Evolutionary conservation across 805 yeast genomes (phyloP).

Genomic region (Saturnispora quitensis): DNA sequence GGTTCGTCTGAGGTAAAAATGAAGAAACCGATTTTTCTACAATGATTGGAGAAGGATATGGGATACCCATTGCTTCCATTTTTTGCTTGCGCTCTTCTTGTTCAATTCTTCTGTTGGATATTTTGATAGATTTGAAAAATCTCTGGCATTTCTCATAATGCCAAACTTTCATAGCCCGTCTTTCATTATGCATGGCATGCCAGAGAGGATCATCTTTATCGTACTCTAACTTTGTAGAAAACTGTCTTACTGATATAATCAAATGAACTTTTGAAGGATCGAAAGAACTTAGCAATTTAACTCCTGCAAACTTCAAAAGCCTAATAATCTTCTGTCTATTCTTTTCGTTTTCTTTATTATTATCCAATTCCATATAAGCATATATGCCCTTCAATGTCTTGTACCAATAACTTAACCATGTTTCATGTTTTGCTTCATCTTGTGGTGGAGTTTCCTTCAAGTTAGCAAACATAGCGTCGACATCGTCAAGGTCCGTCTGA

Average conservation of each 20-base stretch:
- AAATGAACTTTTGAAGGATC: conserved; percentile 37
- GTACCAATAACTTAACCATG: conserved; percentile 48
- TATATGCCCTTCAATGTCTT: conserved; percentile 37
- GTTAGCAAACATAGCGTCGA: conserved; percentile 23
- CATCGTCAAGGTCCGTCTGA: conserved; percentile 4
- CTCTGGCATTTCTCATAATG: conserved; percentile 49
- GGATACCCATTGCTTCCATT: conserved; percentile 7
- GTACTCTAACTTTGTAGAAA: conserved; percentile 29
- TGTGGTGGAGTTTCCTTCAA: conserved; percentile 31
- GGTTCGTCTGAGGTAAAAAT: background rate
- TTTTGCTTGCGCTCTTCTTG: conserved; percentile 19
- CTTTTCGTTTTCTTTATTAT: conserved; percentile 26
- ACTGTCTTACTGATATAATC: conserved; percentile 39
- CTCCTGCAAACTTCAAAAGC: conserved; percentile 40
- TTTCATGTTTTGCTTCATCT: conserved; percentile 29
- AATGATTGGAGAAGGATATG: conserved; percentile 2
- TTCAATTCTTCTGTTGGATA: conserved; percentile 30
- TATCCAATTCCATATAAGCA: conserved; percentile 39
- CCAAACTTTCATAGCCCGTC: conserved; percentile 43
- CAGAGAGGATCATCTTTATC: conserved; percentile 38
- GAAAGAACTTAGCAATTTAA: conserved; percentile 35
- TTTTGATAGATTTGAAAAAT: conserved; percentile 42
- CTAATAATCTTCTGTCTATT: conserved; percentile 35
- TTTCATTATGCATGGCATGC: conserved; percentile 32
- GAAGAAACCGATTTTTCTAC: conserved; percentile 6